Evolutionary conservation across 495 filamentous ascomycete genomes (phyloP), one percentile per base, ranked within the genome.

Genomic region (Penicillium silybi): DNA sequence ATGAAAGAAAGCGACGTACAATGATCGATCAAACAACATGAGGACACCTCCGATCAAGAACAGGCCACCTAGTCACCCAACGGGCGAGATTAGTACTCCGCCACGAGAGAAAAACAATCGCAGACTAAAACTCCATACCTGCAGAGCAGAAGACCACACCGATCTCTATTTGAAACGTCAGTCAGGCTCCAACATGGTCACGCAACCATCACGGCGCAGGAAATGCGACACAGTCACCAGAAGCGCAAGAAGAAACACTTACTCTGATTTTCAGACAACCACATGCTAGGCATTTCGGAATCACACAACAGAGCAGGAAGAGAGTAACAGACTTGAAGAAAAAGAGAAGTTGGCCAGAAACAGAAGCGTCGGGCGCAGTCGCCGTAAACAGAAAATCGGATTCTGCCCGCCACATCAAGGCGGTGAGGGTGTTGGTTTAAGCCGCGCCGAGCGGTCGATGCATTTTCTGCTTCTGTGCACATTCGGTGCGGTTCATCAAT

Each of bases 201-300:
- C 9, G 7, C 26, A 37, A 41, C 15, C 17, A 19, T 47, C 47
- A 53, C 57, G 48, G 39, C 47, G 13, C 22, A 15, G 17, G 18
- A 22, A 16, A 19, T 25, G 32, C 16, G 40, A 38, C 27, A 10
- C 40, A 11, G 17, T 29, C 34, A 2, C 6, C 11, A 11, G 16
- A 15, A 22, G 44, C 0, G 13, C 2, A 39, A 9, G 43, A 40
- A 6, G 20, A 2, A 4, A 32, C 19, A 75, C 86, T 63, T 78
- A 97, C 93, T 98, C 75, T 98, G 93, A 54, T 86, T 81, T 67
- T 98, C 93, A 58, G 91, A 88, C 54, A 98, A 78, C 93, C 93
- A 98, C 86, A 95, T 95, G 51, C 87, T 78, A 46, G 84, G 83
- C 83, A 87, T 77, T 43, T 59, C 65, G 37, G 32, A 10, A 38